Evolutionary conservation across 371 early-diverging fungal species (phyloP).

Genomic region (Mucor mucedo): DNA sequence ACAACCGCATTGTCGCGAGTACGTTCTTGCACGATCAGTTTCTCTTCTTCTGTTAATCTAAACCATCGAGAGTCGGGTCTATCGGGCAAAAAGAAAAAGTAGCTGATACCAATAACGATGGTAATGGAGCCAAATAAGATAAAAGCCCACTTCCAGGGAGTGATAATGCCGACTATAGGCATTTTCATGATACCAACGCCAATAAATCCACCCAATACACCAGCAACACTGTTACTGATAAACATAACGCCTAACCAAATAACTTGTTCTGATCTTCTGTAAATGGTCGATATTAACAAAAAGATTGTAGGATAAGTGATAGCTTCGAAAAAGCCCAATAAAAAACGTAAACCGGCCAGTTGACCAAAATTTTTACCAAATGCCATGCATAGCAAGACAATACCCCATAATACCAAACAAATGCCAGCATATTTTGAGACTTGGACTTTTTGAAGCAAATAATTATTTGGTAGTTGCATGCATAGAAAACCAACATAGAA

Average conservation of each 20-base stretch:
- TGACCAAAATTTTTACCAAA: conserved; percentile 31
- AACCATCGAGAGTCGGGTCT: conserved; percentile 23
- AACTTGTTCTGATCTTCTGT: conserved; percentile 43
- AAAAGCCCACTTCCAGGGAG: conserved; percentile 35
- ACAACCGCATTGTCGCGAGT: conserved; percentile 34
- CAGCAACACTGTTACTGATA: conserved; percentile 31
- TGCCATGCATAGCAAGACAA: conserved; percentile 25
- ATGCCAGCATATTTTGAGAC: conserved; percentile 24
- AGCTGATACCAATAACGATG: conserved; percentile 4
- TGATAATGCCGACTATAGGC: conserved; percentile 21
- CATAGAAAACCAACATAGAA: conserved; percentile 23
- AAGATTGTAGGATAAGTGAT: conserved; percentile 41
- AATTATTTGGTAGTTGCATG: conserved; percentile 35
- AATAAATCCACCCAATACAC: conserved; percentile 31
- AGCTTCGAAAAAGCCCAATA: conserved; percentile 47
- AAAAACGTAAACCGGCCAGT: conserved; percentile 37
- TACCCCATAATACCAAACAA: conserved; percentile 30
- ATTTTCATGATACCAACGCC: conserved; percentile 39
- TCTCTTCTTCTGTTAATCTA: conserved; percentile 21
- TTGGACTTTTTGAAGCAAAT: conserved; percentile 26
- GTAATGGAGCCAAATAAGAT: conserved; percentile 26
- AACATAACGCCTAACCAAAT: conserved; percentile 39
- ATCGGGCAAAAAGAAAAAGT: conserved; percentile 29
- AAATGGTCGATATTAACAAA: conserved; percentile 37
- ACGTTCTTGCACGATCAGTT: conserved; percentile 23